Percentiles rank a stretch among this genome's conserved stretches.
Conservation (phyloP, 495 filamentous ascomycete genomes). For the Tetracladium setigerum region DNA sequence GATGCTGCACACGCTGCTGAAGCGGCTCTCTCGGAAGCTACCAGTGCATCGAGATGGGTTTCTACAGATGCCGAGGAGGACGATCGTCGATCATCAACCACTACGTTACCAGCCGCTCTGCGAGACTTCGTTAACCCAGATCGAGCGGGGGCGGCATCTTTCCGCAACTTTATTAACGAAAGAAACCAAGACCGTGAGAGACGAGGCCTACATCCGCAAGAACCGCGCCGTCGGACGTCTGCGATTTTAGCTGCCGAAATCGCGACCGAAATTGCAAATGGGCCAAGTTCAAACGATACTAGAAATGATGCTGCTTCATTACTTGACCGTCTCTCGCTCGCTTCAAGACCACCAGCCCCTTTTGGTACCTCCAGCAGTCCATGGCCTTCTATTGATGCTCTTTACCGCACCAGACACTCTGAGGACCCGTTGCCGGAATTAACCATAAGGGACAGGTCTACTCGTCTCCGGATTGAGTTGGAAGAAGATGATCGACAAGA, state of each 20-base stretch:
- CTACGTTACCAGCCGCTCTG: constrained; percentile 11
- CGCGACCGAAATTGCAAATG: constrained; percentile 8
- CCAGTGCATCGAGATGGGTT: not conserved
- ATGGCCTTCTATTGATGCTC: constrained; percentile 27
- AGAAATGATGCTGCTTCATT: constrained; percentile 6
- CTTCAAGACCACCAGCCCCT: not conserved
- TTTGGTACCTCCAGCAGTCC: constrained; percentile 10
- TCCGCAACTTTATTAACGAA: constrained; percentile 19
- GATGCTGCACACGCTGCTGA: constrained; percentile 23
- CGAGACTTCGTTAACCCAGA: constrained; percentile 21
- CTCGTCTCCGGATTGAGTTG: constrained; percentile 15
- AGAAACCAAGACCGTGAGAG: constrained; percentile 22
- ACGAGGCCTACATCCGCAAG: constrained; percentile 6
- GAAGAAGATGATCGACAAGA: constrained; percentile 17
- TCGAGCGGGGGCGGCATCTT: constrained; percentile 12
- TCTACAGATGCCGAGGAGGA: constrained; percentile 2
- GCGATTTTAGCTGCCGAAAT: constrained; percentile 16
- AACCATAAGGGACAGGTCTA: constrained; percentile 8
- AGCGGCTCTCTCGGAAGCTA: constrained; percentile 13
- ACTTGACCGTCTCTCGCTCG: constrained; percentile 15
- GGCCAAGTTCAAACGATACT: not conserved
- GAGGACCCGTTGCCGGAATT: constrained; percentile 6
- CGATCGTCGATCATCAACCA: constrained; percentile 6
- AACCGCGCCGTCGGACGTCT: constrained; percentile 11
- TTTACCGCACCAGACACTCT: constrained; percentile 23